phyloP scores from a whole-genome alignment of 129 eudicot genomes.

The Centella asiatica region DNA sequence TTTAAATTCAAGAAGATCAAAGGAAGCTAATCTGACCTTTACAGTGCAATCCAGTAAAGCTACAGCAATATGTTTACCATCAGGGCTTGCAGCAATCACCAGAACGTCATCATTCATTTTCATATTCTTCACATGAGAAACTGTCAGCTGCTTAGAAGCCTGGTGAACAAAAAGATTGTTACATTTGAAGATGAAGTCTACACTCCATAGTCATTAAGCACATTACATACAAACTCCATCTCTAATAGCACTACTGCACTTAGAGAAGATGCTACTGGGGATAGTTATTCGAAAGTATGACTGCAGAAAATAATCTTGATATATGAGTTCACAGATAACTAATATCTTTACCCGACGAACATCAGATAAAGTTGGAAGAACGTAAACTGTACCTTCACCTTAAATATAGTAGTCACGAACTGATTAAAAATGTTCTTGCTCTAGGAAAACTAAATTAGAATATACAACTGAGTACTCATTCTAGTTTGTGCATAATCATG shows the following conservation, averaged over 20 bases:
- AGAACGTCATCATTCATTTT: conserved; percentile 87
- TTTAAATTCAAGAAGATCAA: not conserved
- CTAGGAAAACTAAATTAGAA: too few relatives aligned
- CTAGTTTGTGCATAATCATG: too few relatives aligned
- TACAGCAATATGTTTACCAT: conserved; percentile 75
- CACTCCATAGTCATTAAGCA: not conserved
- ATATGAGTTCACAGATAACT: too few relatives aligned
- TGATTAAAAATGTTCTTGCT: too few relatives aligned
- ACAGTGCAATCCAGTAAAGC: conserved; percentile 81
- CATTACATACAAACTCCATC: not conserved
- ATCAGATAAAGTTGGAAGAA: too few relatives aligned
- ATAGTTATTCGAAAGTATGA: not conserved
- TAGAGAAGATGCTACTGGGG: not conserved
- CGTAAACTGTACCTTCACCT: too few relatives aligned
- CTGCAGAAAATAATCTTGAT: not conserved
- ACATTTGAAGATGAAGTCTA: not conserved
- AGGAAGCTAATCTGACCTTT: conserved; percentile 47
- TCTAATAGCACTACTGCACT: too few relatives aligned
- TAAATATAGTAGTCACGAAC: too few relatives aligned
- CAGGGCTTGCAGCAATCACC: conserved; percentile 69
- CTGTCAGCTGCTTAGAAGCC: conserved; percentile 62
- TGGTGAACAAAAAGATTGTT: conserved; percentile 17
- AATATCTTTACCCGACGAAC: not conserved
- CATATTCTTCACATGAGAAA: conserved; percentile 50
- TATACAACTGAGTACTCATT: too few relatives aligned